Percentiles rank a stretch among this genome's conserved stretches.
Conservation (phyloP, 1,284 basidiomycete species). For the Pascua sp. region DNA sequence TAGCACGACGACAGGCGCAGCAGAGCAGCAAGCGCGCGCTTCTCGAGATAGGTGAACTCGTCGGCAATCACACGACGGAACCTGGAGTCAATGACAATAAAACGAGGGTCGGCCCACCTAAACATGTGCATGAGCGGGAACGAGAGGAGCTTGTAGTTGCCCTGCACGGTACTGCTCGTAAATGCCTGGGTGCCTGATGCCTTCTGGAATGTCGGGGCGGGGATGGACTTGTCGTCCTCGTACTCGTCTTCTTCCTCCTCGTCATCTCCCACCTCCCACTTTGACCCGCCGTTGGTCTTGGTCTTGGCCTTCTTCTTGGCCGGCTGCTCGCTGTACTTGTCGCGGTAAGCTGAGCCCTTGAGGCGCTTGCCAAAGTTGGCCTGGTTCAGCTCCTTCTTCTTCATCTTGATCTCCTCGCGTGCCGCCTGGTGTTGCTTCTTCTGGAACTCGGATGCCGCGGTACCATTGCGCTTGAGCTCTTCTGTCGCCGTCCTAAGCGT, state of each 20-base stretch:
- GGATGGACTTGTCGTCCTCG: slow-evolving; percentile 13
- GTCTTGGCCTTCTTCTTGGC: slow-evolving; percentile 53
- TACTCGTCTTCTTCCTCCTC: slow-evolving; percentile 25
- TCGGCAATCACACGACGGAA: slow-evolving; percentile 85
- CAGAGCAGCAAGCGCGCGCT: slow-evolving; percentile 71
- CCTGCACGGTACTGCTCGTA: slow-evolving; percentile 59
- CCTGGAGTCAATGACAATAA: slow-evolving; percentile 21
- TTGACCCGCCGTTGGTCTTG: slow-evolving; percentile 8
- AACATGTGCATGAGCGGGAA: slow-evolving; percentile 87
- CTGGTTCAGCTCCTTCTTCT: slow-evolving; percentile 38
- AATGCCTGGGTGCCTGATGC: slow-evolving; percentile 25
- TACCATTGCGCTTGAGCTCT: slow-evolving; percentile 58
- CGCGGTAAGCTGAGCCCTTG: slow-evolving; percentile 43
- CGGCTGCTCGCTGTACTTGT: slow-evolving; percentile 34
- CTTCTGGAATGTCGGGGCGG: slow-evolving; percentile 31
- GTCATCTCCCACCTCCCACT: slow-evolving; percentile 40
- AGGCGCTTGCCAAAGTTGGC: slow-evolving; percentile 43
- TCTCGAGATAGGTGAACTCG: slow-evolving; percentile 90
- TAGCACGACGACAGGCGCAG: slow-evolving; percentile 72
- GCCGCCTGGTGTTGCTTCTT: slow-evolving; percentile 52
- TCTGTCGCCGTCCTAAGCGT: slow-evolving; percentile 66
- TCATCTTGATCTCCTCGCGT: slow-evolving; percentile 31
- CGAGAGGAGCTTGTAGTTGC: slow-evolving; percentile 74
- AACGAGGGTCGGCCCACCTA: slow-evolving; percentile 49
- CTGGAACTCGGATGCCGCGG: slow-evolving; percentile 58